Evolutionary conservation across 2,329 filamentous ascomycete species (phyloP).

Genomic region (Ceratocystis ficicola): DNA sequence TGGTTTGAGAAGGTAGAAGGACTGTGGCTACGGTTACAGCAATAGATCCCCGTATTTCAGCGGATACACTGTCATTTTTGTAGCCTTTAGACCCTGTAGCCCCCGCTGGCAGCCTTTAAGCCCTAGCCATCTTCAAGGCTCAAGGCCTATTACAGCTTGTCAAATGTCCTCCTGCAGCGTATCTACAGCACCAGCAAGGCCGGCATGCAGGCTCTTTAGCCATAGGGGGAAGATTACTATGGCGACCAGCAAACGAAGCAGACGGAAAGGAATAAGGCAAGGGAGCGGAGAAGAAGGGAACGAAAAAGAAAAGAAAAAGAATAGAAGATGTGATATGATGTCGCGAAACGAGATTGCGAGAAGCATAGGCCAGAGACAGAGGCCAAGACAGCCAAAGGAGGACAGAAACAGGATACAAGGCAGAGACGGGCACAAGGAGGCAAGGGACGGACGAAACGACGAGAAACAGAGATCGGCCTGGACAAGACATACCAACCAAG

Average conservation of each 20-base stretch:
- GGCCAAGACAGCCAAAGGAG: no score
- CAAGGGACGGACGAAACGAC: no score
- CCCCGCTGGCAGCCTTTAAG: not conserved
- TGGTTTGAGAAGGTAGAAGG: not conserved
- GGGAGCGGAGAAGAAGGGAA: not conserved
- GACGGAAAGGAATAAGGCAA: not conserved
- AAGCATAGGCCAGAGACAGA: no score
- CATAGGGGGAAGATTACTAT: constrained; percentile 3
- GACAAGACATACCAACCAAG: no score
- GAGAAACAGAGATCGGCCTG: no score
- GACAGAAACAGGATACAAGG: no score
- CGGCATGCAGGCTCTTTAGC: constrained; percentile 6
- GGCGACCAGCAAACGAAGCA: not conserved
- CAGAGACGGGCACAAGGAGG: no score
- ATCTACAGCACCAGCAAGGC: constrained; percentile 4
- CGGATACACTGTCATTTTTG: no score
- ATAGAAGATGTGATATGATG: not conserved
- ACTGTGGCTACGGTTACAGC: no score
- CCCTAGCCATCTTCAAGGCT: not conserved
- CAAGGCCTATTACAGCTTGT: no score
- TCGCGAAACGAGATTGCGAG: not conserved
- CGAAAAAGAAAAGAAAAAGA: not conserved
- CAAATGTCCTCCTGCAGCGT: not conserved
- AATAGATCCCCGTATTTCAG: no score
- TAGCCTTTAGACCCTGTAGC: no score